phyloP scores from a whole-genome alignment of 2,329 filamentous ascomycete genomes.

The Fonsecaea pedrosoi region DNA sequence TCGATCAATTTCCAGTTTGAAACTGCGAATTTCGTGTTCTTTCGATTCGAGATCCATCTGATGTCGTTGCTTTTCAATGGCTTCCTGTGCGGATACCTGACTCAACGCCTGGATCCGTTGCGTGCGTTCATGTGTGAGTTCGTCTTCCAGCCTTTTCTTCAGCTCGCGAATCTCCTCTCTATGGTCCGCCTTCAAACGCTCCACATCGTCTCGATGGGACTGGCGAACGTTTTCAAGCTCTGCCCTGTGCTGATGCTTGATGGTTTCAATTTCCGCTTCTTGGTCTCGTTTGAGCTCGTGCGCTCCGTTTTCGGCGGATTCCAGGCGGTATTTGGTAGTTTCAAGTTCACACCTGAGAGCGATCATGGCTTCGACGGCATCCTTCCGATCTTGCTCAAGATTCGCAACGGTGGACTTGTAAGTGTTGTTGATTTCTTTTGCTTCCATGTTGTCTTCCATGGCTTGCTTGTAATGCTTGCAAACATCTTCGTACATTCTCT shows the following conservation, averaged over 20 bases:
- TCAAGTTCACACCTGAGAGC: constrained; percentile 73
- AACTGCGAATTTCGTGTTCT: constrained; percentile 59
- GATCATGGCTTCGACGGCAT: constrained; percentile 60
- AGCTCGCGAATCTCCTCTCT: constrained; percentile 71
- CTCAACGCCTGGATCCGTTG: constrained; percentile 68
- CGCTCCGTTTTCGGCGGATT: constrained; percentile 56
- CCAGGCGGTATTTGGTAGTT: constrained; percentile 61
- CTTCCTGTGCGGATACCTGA: constrained; percentile 64
- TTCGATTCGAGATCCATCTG: constrained; percentile 59
- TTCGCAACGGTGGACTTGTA: constrained; percentile 73
- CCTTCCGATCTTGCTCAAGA: constrained; percentile 60
- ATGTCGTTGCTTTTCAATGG: constrained; percentile 54
- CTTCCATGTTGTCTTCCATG: constrained; percentile 68
- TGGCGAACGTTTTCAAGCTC: constrained; percentile 52
- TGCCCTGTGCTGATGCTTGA: constrained; percentile 59
- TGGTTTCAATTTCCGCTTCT: constrained; percentile 59
- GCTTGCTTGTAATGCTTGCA: constrained; percentile 75
- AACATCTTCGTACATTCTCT: constrained; percentile 73
- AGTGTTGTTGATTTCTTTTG: constrained; percentile 76
- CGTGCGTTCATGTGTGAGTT: constrained; percentile 70
- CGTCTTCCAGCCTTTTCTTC: constrained; percentile 67
- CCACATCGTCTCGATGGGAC: constrained; percentile 60
- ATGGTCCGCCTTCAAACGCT: constrained; percentile 66
- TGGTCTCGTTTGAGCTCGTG: constrained; percentile 61
- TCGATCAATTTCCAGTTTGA: constrained; percentile 50